These are phyloP conservation scores for Isatis lusitanica DNA, from an alignment of 441 rosid genomes.

Conservation along the genomic window DNA sequence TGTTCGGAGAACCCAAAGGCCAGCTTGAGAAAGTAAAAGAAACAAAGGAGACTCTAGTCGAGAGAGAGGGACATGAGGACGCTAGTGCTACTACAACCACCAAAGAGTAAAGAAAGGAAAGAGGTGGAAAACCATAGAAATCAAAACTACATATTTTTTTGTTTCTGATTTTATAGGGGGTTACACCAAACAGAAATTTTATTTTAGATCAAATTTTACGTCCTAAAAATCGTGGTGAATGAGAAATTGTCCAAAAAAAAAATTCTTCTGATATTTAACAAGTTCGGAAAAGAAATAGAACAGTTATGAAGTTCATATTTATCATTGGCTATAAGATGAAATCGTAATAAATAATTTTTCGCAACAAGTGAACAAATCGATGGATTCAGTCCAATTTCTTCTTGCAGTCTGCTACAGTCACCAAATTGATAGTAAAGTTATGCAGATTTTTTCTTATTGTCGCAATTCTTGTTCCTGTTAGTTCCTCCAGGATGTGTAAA, in stretches of 20 bases:
- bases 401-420: background rate
- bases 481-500: no score
- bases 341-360: no score
- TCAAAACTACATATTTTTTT: background rate
- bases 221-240: background rate
- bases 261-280: background rate
- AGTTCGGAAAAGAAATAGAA: background rate
- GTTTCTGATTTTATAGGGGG: background rate
- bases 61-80: constrained; percentile 18
- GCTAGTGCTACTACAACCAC: constrained; percentile 14
- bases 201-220: background rate
- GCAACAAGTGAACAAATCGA: no score
- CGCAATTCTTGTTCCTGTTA: no score
- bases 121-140: constrained; percentile 14
- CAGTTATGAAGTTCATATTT: background rate
- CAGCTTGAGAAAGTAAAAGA: constrained; percentile 45
- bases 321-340: no score
- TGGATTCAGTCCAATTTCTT: background rate
- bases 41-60: constrained; percentile 15
- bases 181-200: constrained; percentile 4
- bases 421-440: no score
- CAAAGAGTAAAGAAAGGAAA: constrained; percentile 18
- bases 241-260: background rate
- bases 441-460: no score
- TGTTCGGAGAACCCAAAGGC: constrained; percentile 75